Evolutionary conservation across 768 basidiomycete genomes (phyloP).

Genomic region (Kwoniella shandongensis): DNA sequence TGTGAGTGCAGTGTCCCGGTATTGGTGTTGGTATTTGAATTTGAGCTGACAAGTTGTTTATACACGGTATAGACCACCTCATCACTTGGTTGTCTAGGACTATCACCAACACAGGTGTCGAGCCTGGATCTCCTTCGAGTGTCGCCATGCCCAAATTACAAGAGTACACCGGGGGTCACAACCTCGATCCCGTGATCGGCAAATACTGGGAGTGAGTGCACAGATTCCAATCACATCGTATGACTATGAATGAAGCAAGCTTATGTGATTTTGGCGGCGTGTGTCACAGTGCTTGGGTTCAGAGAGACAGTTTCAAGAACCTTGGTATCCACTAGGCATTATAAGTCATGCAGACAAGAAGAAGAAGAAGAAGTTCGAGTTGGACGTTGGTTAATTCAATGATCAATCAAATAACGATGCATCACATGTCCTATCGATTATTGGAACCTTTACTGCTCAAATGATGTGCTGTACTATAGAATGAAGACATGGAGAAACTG

Average conservation of each 20-base stretch:
- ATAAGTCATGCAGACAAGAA: not conserved
- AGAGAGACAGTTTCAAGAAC: conserved; percentile 39
- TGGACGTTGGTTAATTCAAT: too few relatives aligned
- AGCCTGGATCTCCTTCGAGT: conserved; percentile 29
- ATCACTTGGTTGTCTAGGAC: conserved; percentile 46
- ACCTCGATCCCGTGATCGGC: conserved; percentile 39
- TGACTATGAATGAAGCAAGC: not conserved
- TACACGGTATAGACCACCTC: conserved; percentile 32
- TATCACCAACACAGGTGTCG: conserved; percentile 36
- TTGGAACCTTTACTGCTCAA: too few relatives aligned
- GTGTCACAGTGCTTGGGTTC: conserved; percentile 37
- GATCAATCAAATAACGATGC: too few relatives aligned
- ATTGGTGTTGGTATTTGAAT: not conserved
- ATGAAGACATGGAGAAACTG: not conserved
- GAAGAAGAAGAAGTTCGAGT: too few relatives aligned
- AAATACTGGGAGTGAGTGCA: conserved; percentile 50
- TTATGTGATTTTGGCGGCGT: conserved; percentile 1
- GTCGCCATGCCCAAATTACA: conserved; percentile 36
- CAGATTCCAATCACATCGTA: not conserved
- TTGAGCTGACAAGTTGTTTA: not conserved
- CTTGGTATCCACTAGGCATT: conserved; percentile 33
- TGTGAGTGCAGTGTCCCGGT: conserved; percentile 29
- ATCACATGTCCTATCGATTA: too few relatives aligned
- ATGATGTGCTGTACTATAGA: too few relatives aligned
- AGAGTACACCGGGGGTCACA: conserved; percentile 41